Evolutionary conservation across 2,329 filamentous ascomycete species (phyloP).

Genomic region (Diplodia intermedia): DNA sequence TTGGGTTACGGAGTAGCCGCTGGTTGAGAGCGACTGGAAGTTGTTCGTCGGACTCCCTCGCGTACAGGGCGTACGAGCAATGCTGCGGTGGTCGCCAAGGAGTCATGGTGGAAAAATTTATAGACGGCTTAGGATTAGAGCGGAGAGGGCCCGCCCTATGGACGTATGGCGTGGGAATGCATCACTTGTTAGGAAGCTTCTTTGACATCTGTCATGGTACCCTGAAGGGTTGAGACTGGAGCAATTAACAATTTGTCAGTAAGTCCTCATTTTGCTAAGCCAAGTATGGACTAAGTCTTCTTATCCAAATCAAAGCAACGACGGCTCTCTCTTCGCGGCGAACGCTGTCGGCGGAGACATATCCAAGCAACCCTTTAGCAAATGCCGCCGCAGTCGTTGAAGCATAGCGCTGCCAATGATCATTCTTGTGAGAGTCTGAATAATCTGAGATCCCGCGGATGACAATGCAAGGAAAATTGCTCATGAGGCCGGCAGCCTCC

Average conservation of each 20-base stretch:
- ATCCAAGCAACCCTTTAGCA: not conserved
- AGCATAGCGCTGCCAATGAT: not conserved
- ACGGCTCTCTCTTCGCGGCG: not conserved
- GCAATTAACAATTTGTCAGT: not conserved
- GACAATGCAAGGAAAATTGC: not conserved
- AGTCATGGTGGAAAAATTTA: not conserved
- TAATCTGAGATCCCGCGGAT: not conserved
- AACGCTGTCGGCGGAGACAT: not conserved
- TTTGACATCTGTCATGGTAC: not conserved
- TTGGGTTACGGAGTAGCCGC: not conserved
- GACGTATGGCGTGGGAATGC: too few species aligned
- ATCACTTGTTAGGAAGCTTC: not conserved
- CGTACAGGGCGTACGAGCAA: not conserved
- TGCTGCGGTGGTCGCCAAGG: not conserved
- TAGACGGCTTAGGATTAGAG: not conserved
- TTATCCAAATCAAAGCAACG: accelerated
- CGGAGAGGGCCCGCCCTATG: not conserved
- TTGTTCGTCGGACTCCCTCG: not conserved
- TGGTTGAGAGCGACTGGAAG: not conserved
- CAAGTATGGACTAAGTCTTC: not conserved
- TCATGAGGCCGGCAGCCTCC: not conserved
- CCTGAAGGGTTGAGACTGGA: not conserved
- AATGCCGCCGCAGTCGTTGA: not conserved
- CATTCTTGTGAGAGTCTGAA: not conserved
- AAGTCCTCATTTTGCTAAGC: too few species aligned